Conservation (phyloP, 2,329 filamentous ascomycete genomes). For the Colletotrichum sp. region DNA sequence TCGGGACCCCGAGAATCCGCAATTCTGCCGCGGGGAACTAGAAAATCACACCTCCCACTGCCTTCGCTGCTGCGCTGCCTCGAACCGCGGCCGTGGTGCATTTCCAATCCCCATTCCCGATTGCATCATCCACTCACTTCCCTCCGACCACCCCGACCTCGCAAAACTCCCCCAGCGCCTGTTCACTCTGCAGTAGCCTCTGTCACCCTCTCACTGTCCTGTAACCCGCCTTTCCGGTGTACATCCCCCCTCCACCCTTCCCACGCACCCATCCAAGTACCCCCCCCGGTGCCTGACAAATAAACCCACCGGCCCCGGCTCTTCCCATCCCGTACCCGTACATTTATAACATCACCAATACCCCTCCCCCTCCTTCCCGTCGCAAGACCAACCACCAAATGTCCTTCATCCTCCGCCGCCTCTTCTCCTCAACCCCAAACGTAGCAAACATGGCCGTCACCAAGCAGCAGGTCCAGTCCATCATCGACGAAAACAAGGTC, state of each 20-base stretch:
- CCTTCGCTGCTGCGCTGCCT: not conserved
- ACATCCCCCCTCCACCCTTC: not conserved
- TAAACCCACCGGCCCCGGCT: not conserved
- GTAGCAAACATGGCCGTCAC: constrained; percentile 81
- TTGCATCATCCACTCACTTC: constrained; percentile 14
- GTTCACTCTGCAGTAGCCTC: not conserved
- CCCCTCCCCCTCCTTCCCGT: not conserved
- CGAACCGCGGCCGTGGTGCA: not conserved
- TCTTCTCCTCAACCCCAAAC: constrained; percentile 64
- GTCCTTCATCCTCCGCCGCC: constrained; percentile 70
- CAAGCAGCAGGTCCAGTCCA: constrained; percentile 80
- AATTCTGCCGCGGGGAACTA: not conserved
- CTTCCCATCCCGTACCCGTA: not conserved
- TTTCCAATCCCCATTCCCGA: constrained; percentile 1
- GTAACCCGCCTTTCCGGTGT: not conserved
- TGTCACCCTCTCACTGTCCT: not conserved
- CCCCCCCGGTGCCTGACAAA: not conserved
- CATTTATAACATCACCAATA: constrained; percentile 1
- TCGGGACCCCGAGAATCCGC: not conserved
- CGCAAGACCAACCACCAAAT: constrained; percentile 35
- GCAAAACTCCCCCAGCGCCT: not conserved
- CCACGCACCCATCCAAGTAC: not conserved
- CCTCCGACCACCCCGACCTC: not conserved
- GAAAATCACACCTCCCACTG: not conserved
- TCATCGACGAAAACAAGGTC: constrained; percentile 90